A percentile compares a stretch with the other conserved stretches of the same genome.
Conservation (phyloP, 768 basidiomycete species). For the Trametes sanguinea region DNA sequence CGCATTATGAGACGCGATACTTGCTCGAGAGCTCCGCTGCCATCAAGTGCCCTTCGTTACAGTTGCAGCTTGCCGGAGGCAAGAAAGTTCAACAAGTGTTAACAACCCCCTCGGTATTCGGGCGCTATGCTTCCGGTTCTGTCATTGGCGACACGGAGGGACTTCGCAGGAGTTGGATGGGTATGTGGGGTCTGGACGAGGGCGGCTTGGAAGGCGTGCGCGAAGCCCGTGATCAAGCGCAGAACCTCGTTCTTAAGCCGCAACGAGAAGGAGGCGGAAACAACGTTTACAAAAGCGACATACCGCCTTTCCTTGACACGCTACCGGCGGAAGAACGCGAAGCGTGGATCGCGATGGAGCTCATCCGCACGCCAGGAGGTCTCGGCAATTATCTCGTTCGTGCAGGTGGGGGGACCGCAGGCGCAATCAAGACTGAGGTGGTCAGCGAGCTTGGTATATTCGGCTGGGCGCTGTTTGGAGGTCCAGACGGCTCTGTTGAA, state of each 20-base stretch:
- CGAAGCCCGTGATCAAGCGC: slow-evolving; percentile 51
- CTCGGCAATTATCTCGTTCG: slow-evolving; percentile 76
- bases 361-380: slow-evolving; percentile 78
- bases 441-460: slow-evolving; percentile 92
- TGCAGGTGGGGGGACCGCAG: slow-evolving; percentile 51
- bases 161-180: slow-evolving; percentile 80
- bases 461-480: slow-evolving; percentile 81
- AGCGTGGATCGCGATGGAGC: slow-evolving; percentile 95
- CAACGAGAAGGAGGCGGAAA: slow-evolving; percentile 99
- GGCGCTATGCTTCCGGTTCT: slow-evolving; percentile 55
- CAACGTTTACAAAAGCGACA: slow-evolving; percentile 86
- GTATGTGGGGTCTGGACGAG: slow-evolving; percentile 77
- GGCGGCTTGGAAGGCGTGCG: slow-evolving; percentile 43
- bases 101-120: slow-evolving; percentile 69
- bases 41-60: slow-evolving; percentile 91
- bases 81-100: slow-evolving; percentile 96
- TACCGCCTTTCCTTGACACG: slow-evolving; percentile 71
- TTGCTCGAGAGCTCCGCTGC: slow-evolving; percentile 79
- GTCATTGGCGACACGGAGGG: slow-evolving; percentile 45
- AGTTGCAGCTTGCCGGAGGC: slow-evolving; percentile 91
- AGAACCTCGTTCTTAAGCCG: slow-evolving; percentile 85
- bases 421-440: slow-evolving; percentile 61
- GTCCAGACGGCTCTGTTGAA: slow-evolving; percentile 40
- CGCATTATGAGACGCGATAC: slow-evolving; percentile 73
- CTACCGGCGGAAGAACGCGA: slow-evolving; percentile 63